Percentiles rank a stretch among this genome's conserved stretches.
These are phyloP conservation scores for Tanozyma kutaoensis DNA, from an alignment of 805 yeast species.

Conservation along the genomic window DNA sequence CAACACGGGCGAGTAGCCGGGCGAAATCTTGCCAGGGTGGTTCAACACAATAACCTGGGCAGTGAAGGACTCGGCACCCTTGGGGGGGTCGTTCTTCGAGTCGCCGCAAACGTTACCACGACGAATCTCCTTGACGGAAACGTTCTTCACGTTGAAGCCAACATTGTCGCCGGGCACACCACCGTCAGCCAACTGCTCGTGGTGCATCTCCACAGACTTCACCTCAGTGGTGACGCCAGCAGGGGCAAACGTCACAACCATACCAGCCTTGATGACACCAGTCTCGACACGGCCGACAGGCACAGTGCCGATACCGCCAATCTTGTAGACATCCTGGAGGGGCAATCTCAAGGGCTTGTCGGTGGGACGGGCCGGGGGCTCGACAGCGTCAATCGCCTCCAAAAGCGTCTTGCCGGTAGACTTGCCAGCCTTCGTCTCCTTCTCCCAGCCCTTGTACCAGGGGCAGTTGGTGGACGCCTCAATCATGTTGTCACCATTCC, in stretches of 20 bases:
- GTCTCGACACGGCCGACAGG: constrained; percentile 93
- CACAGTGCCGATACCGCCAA: constrained; percentile 86
- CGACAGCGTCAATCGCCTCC: constrained; percentile 76
- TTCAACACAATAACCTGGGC: constrained; percentile 76
- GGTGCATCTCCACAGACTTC: constrained; percentile 84
- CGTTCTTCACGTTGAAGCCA: constrained; percentile 85
- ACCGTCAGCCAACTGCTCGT: constrained; percentile 68
- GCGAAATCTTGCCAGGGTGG: constrained; percentile 86
- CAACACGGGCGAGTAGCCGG: constrained; percentile 85
- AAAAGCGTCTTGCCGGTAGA: constrained; percentile 71
- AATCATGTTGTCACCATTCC: constrained; percentile 91
- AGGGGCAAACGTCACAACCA: constrained; percentile 83
- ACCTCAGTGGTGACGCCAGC: constrained; percentile 84
- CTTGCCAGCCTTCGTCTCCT: constrained; percentile 60
- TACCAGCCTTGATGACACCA: constrained; percentile 85
- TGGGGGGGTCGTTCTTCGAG: constrained; percentile 82
- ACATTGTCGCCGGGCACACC: constrained; percentile 88
- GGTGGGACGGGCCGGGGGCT: constrained; percentile 70
- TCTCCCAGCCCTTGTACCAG: constrained; percentile 82
- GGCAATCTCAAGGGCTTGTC: constrained; percentile 85
- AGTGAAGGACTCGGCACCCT: constrained; percentile 69
- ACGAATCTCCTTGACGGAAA: constrained; percentile 78
- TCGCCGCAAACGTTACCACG: constrained; percentile 92
- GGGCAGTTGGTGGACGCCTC: constrained; percentile 72
- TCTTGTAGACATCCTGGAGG: constrained; percentile 86